A percentile compares a stretch with the other conserved stretches of the same genome.
Evolutionary conservation across 257 asterid genomes (phyloP).

Genomic region (Lavandula angustifolia): DNA sequence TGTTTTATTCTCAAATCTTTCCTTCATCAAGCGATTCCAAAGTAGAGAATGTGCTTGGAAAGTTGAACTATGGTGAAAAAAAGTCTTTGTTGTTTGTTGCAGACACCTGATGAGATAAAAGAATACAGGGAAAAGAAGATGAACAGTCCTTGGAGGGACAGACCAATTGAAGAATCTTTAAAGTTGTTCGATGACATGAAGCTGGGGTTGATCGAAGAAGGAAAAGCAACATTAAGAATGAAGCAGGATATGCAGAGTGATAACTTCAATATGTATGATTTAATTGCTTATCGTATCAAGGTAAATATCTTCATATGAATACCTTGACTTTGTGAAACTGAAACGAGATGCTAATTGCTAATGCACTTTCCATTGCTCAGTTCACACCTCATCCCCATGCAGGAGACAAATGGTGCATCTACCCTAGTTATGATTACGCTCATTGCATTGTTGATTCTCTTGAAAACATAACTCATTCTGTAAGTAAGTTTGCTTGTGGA

Average conservation of each 20-base stretch:
- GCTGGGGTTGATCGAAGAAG: constrained; percentile 77
- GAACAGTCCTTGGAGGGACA: constrained; percentile 96
- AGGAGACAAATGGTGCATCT: constrained; percentile 98
- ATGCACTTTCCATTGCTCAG: constrained; percentile 48
- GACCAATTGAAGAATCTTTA: constrained; percentile 84
- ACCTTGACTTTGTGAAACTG: constrained; percentile 17
- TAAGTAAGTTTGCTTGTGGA: constrained; percentile 38
- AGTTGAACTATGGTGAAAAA: constrained; percentile 1
- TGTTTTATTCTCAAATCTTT: neutral
- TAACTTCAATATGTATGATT: constrained; percentile 89
- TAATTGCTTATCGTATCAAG: constrained; percentile 95
- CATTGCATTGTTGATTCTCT: constrained; percentile 97
- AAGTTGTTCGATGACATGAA: constrained; percentile 86
- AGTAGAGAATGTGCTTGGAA: neutral
- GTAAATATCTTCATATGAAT: constrained; percentile 39
- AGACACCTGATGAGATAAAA: constrained; percentile 94
- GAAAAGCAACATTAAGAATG: constrained; percentile 93
- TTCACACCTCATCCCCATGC: constrained; percentile 98
- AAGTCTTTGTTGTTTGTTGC: constrained; percentile 27
- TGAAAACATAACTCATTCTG: constrained; percentile 94
- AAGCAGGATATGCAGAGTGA: constrained; percentile 99
- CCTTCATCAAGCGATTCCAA: constrained; percentile 11
- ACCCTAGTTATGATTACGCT: constrained; percentile 94
- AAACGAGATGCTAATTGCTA: constrained; percentile 24
- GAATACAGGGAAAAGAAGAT: constrained; percentile 83